phyloP scores from a whole-genome alignment of 2,329 filamentous ascomycete species.

The Hypoxylon sp. region DNA sequence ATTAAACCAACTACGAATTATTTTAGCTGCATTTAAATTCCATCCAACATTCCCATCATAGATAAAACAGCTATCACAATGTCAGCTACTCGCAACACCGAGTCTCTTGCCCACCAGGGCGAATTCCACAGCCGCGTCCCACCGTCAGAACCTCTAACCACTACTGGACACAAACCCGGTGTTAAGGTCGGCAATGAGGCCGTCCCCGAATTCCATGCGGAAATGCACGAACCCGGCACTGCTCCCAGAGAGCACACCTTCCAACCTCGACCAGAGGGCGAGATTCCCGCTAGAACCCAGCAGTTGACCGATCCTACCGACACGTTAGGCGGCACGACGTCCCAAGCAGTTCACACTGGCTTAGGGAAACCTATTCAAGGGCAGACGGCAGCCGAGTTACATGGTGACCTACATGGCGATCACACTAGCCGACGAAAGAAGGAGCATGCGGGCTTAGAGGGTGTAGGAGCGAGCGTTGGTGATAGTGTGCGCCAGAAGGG shows the following conservation, averaged over 20 bases:
- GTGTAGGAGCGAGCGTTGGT: conserved; percentile 55
- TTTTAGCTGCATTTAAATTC: not conserved
- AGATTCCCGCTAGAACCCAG: conserved; percentile 57
- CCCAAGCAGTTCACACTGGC: conserved; percentile 60
- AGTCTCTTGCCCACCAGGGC: conserved; percentile 68
- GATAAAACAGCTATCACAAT: conserved; percentile 33
- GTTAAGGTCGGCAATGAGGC: conserved; percentile 71
- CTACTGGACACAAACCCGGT: conserved; percentile 73
- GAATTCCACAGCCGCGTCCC: conserved; percentile 68
- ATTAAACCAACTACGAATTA: not conserved
- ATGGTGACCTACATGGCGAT: conserved; percentile 52
- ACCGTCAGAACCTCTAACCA: conserved; percentile 67
- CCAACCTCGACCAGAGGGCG: conserved; percentile 57
- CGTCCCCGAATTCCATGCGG: conserved; percentile 73
- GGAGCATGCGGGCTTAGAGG: conserved; percentile 58
- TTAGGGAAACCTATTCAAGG: conserved; percentile 62
- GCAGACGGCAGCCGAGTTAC: conserved; percentile 59
- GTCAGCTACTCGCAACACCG: conserved; percentile 60
- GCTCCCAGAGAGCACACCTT: conserved; percentile 67
- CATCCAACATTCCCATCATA: not conserved
- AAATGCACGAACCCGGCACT: conserved; percentile 73
- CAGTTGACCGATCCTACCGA: conserved; percentile 54
- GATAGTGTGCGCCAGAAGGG: conserved; percentile 50
- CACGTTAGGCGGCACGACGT: conserved; percentile 62
- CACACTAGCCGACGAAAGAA: conserved; percentile 56